Base-by-base conservation (phyloP, 805 yeast species). In the Candida alai region DNA sequence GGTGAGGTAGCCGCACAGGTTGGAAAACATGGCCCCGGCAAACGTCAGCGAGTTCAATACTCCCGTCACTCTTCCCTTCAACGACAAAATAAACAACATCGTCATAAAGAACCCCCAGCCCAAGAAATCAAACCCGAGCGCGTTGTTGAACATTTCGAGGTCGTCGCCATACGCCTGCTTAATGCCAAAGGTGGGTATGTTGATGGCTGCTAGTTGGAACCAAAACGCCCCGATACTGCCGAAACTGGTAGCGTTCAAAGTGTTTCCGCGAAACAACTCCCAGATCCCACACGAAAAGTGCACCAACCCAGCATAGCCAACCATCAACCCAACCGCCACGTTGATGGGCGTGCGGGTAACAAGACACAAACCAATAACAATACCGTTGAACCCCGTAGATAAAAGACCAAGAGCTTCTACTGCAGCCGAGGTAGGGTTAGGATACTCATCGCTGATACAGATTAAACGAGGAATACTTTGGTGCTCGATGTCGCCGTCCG, bases 141-240 rank as follows among this genome's bases (percentile, higher is more conserved):
- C 84, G 43, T 70, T 62, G 9, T 48, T 52, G 17, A 73, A 55
- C 23, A 53, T 66, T 6, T 60, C 69, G 4, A 47, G 52, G 21
- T 43, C 42, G 37, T 67, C 68, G 20, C 39, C 53, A 45, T 77
- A 80, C 9, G 86, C 78, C 3, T 57, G 62, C 18, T 56, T 58
- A 37, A 81, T 75, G 20, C 84, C 83, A 54, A 81, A 81, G 49
- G 78, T 69, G 10, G 68, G 68, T 24, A 80, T 62, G 42, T 70
- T 54, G 28, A 81, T 68, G 2, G 84, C 78, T 19, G 74, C 80
- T 47, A 58, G 80, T 16, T 80, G 59, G 47, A 79, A 51, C 87
- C 87, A 81, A 55, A 80, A 81, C 4, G 79, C 80, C 32, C 87
- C 87, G 44, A 65, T 78, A 4, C 79, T 72, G 28, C 72, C 51